Evolutionary conservation across 169 alveolate genomes (phyloP), one percentile per base, ranked within the genome.

Genomic region (Eimeria praecox): DNA sequence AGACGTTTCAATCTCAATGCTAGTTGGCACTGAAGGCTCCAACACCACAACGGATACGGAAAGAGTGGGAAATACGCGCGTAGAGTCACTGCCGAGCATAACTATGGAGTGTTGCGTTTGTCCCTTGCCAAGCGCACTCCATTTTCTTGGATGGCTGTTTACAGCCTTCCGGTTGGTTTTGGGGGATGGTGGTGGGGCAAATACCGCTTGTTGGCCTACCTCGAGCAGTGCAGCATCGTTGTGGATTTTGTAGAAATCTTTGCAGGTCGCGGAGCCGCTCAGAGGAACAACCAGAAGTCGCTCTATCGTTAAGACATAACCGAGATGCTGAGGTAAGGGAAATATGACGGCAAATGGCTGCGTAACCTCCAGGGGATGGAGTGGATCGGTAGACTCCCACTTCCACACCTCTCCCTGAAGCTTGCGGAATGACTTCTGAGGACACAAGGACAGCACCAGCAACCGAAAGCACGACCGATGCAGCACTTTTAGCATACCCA

Each of bases 281-380:
- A 80, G 90, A 54, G 96, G 88, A 18, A 59, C 89, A 40, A 80
- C 94, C 62, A 94, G 69, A 54, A 42, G 46, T 35, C 95, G 92
- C 87, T 92, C 92, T 59, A 80, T 59, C 52, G 95, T 40, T 27
- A 80, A 46, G 62, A 62, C 71, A 71, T 78, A 92, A 66, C 95
- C 95, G 77, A 92, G 83, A 46, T 92, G 95, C n/a, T 54, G 35
- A 30, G 95, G 95, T 42, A 92, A 92, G 59, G 95, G 95, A 24
- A 80, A 46, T 30, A 56, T 62, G 44, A 92, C 54, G 44, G 88
- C 83, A 42, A 91, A 91, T 35, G 95, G 95, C 80, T 16, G 46
- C 66, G 3, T n/a, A 1, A 56, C 66, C 59, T 20, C 56, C 42
- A 91, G 49, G 42, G 89, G 91, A 20, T 27, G 64, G 12, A 75